Base-by-base conservation (phyloP, 441 rosid species). In the Euphorbia celastroides region DNA sequence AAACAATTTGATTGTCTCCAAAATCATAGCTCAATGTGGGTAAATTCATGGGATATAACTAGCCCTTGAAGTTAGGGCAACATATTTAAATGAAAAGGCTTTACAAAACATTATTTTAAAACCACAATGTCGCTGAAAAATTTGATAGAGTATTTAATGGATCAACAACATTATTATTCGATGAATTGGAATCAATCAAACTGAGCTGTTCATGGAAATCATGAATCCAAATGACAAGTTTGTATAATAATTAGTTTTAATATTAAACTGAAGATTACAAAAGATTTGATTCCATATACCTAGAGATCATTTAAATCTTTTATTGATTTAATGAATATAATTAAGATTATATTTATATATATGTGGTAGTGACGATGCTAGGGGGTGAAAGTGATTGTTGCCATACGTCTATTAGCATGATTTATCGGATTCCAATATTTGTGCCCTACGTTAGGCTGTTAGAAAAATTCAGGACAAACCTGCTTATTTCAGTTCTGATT, bases 321-420 rank as follows among this genome's bases (percentile, higher is more conserved):
- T n/a, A 57, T 27, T 57, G 60, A 57, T 57, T 57, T 27, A 10
- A 12, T 27, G 36, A 57, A 57, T 57, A 28, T 57, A 57, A 13
- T 57, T 34, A 34, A 34, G 38, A 34, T 34, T 4, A 34, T 34
- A 34, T 34, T 3, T 34, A 34, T 34, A 34, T 34, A 34, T 34
- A 34, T 34, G 9, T 34, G 38, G 38, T 3, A 34, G 38, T 3
- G 5, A 34, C 4, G 5, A 3, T 34, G 9, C 9, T 4, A 34
- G 9, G 9, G 38, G 38, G n/a, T n/a, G n/a, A n/a, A n/a, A n/a
- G n/a, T n/a, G n/a, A n/a, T n/a, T n/a, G n/a, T n/a, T n/a, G n/a
- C n/a, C n/a, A n/a, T n/a, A n/a, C n/a, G n/a, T n/a, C n/a, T n/a
- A n/a, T n/a, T n/a, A n/a, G 38, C 38, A 4, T 34, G 5, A 34